Evolutionary conservation across 768 basidiomycete genomes (phyloP).

Genomic region (Dentipellis sp.): DNA sequence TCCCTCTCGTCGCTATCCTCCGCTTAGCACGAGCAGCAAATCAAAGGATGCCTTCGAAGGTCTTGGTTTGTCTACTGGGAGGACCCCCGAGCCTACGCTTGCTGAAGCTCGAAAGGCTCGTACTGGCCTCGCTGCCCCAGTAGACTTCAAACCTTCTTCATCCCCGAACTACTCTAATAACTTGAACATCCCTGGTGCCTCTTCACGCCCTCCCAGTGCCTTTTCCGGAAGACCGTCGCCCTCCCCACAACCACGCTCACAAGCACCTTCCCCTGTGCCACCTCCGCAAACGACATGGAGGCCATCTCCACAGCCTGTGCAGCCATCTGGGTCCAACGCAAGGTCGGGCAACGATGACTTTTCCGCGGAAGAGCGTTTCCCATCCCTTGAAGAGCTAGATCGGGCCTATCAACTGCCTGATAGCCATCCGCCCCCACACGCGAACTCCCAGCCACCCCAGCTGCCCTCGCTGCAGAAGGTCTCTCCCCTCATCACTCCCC

Average conservation of each 20-base stretch:
- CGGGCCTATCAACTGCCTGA: constrained; percentile 19
- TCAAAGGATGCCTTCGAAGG: constrained; percentile 75
- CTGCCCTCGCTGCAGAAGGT: constrained; percentile 4
- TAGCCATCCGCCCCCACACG: constrained; percentile 23
- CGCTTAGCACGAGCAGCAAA: constrained; percentile 6
- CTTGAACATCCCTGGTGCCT: constrained; percentile 8
- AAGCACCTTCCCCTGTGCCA: constrained; percentile 8
- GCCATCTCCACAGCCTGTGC: constrained; percentile 7
- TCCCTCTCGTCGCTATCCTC: constrained; percentile 1
- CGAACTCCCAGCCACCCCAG: constrained; percentile 13
- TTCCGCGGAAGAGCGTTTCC: constrained; percentile 68
- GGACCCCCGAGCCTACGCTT: constrained; percentile 51
- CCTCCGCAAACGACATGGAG: constrained; percentile 5
- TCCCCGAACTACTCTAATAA: background rate
- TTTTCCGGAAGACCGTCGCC: constrained; percentile 11
- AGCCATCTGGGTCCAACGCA: background rate
- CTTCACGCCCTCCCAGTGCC: constrained; percentile 1
- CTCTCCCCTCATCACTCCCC: constrained; percentile 1
- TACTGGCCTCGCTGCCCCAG: constrained; percentile 52
- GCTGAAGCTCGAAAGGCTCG: constrained; percentile 67
- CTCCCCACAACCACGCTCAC: constrained; percentile 3
- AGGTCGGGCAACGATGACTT: constrained; percentile 29
- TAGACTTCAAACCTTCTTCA: background rate
- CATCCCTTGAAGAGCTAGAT: constrained; percentile 81
- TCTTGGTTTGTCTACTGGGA: constrained; percentile 42